Conservation (phyloP, 2,329 filamentous ascomycete genomes). For the Monosporascus sp. region DNA sequence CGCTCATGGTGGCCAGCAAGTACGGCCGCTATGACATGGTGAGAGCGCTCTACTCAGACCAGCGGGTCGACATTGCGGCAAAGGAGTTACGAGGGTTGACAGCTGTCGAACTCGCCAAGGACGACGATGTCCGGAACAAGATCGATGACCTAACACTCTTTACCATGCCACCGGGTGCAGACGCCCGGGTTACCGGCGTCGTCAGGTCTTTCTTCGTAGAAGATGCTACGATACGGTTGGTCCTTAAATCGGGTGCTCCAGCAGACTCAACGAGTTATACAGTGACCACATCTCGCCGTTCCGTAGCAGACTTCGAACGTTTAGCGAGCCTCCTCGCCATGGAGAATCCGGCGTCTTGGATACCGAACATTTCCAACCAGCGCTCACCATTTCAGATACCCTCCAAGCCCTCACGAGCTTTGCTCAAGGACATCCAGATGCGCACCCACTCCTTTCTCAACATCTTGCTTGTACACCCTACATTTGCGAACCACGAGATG, state of each 20-base stretch:
- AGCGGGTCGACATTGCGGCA: constrained; percentile 77
- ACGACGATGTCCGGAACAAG: constrained; percentile 92
- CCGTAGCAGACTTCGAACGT: constrained; percentile 85
- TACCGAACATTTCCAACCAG: constrained; percentile 71
- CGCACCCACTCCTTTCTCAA: constrained; percentile 84
- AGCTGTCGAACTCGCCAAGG: constrained; percentile 93
- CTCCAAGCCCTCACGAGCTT: constrained; percentile 80
- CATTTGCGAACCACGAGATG: constrained; percentile 93
- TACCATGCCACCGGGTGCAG: constrained; percentile 63
- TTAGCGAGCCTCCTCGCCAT: constrained; percentile 75
- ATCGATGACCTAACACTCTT: constrained; percentile 92
- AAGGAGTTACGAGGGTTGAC: constrained; percentile 85
- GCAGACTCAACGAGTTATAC: constrained; percentile 79
- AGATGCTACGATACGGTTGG: constrained; percentile 86
- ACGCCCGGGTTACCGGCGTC: constrained; percentile 83
- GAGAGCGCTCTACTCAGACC: constrained; percentile 77
- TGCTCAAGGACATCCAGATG: constrained; percentile 82
- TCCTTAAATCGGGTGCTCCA: constrained; percentile 88
- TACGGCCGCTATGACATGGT: constrained; percentile 95
- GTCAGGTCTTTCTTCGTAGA: constrained; percentile 96
- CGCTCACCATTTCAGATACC: constrained; percentile 90
- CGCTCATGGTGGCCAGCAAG: constrained; percentile 97
- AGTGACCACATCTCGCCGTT: constrained; percentile 88
- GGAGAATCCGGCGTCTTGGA: constrained; percentile 93
- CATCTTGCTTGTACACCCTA: constrained; percentile 80